A percentile compares a stretch with the other conserved stretches of the same genome.
Conservation (phyloP, 306 rosid species). For the Mimosa pudica region DNA sequence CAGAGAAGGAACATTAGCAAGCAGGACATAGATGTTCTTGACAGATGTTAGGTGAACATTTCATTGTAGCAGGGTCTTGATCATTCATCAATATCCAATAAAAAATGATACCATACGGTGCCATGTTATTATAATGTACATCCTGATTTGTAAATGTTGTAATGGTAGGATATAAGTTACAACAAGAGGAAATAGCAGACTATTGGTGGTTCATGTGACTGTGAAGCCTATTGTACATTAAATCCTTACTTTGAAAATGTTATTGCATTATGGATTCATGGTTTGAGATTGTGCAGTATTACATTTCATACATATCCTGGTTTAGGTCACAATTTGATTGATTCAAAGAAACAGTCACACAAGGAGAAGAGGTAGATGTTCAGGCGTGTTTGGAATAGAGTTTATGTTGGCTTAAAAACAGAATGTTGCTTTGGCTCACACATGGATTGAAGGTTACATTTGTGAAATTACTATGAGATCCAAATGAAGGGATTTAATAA, state of each 20-base stretch:
- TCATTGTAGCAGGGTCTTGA: constrained; percentile 44
- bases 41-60: constrained; percentile 45
- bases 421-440: neutral
- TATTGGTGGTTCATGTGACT: constrained; percentile 23
- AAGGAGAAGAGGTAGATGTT: neutral
- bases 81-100: constrained; percentile 29
- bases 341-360: neutral
- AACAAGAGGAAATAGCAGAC: constrained; percentile 28
- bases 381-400: neutral
- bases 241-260: constrained; percentile 30
- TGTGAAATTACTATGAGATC: too few species aligned
- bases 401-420: neutral
- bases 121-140: constrained; percentile 27
- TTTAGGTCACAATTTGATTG: constrained; percentile 7
- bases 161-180: constrained; percentile 25
- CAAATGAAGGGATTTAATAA: too few species aligned
- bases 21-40: constrained; percentile 40
- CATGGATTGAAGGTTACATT: neutral
- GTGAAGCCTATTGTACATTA: constrained; percentile 40
- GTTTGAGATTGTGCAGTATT: constrained; percentile 7
- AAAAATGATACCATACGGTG: constrained; percentile 32
- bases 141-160: constrained; percentile 32
- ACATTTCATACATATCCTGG: constrained; percentile 16
- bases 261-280: constrained; percentile 19
- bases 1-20: constrained; percentile 40